A percentile compares a stretch with the other conserved stretches of the same genome.
Conservation (phyloP, 495 filamentous ascomycete genomes). For the Talaromyces trachyspermus region DNA sequence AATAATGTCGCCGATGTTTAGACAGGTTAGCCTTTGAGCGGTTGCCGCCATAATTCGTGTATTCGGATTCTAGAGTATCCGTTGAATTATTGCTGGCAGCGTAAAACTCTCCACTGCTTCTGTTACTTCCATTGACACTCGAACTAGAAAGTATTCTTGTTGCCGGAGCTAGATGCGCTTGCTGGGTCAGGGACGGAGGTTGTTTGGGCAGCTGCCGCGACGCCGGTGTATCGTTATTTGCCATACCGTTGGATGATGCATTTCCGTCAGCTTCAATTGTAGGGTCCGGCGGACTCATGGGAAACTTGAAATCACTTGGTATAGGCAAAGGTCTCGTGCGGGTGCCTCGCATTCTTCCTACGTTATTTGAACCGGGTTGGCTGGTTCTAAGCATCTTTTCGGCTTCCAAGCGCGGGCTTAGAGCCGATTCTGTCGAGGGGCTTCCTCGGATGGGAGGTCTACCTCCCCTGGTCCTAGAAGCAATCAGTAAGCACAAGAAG, state of each 20-base stretch:
- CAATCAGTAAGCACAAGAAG: background rate
- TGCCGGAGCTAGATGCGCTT: constrained; percentile 51
- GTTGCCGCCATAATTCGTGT: constrained; percentile 57
- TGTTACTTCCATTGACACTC: constrained; percentile 52
- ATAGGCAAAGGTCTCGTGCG: constrained; percentile 32
- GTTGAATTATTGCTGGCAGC: constrained; percentile 88
- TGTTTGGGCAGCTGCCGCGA: constrained; percentile 15
- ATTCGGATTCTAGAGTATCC: constrained; percentile 89
- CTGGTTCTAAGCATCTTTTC: constrained; percentile 18
- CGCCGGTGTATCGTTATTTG: constrained; percentile 15
- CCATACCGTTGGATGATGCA: constrained; percentile 14
- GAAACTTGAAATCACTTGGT: constrained; percentile 65
- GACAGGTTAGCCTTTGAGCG: constrained; percentile 36
- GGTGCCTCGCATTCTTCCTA: constrained; percentile 24
- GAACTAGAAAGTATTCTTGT: constrained; percentile 67
- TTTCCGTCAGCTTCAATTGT: constrained; percentile 18
- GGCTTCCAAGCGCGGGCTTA: constrained; percentile 22
- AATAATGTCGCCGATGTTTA: constrained; percentile 55
- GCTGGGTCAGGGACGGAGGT: constrained; percentile 16
- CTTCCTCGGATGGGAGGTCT: background rate
- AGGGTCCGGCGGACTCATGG: constrained; percentile 40
- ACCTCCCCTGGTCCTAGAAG: background rate
- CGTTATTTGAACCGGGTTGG: constrained; percentile 19
- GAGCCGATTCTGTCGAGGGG: constrained; percentile 4
- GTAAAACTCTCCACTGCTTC: constrained; percentile 93